Conservation (phyloP, 192 early-diverging fungal genomes). For the Gryganskiella cystojenkinii region DNA sequence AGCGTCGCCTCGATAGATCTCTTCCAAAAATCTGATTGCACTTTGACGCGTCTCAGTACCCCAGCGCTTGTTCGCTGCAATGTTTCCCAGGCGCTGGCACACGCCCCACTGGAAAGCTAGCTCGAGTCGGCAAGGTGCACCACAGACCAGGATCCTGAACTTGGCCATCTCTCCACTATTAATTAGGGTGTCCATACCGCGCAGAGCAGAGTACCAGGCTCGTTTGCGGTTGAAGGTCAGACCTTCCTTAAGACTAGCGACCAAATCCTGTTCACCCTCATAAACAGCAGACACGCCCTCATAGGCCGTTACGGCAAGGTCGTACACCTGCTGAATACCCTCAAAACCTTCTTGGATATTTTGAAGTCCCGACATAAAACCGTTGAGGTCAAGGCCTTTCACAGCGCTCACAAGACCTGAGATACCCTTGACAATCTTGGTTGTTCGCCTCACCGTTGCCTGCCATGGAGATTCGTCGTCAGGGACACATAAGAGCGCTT, state of each 20-base stretch:
- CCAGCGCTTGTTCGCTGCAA: too few species aligned
- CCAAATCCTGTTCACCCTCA: not conserved
- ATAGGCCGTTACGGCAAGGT: not conserved
- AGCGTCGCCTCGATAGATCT: too few species aligned
- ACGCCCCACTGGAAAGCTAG: slow-evolving; percentile 6
- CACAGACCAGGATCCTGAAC: not conserved
- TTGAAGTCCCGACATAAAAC: not conserved
- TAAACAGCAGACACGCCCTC: not conserved
- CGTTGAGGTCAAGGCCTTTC: not conserved
- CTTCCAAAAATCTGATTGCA: too few species aligned
- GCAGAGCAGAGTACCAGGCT: not conserved
- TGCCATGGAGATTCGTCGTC: not conserved
- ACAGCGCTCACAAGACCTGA: not conserved
- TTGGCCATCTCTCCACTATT: not conserved
- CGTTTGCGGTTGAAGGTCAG: slow-evolving; percentile 1
- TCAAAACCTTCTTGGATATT: not conserved
- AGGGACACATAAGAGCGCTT: slow-evolving; percentile 3
- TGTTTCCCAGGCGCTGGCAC: not conserved
- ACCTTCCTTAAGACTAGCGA: not conserved
- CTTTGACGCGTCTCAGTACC: too few species aligned
- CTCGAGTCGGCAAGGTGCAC: not conserved
- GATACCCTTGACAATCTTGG: not conserved
- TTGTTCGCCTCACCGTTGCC: not conserved
- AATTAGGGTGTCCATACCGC: not conserved
- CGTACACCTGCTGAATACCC: not conserved